Conservation (phyloP, 768 basidiomycete species). For the Pulveroboletus frians region DNA sequence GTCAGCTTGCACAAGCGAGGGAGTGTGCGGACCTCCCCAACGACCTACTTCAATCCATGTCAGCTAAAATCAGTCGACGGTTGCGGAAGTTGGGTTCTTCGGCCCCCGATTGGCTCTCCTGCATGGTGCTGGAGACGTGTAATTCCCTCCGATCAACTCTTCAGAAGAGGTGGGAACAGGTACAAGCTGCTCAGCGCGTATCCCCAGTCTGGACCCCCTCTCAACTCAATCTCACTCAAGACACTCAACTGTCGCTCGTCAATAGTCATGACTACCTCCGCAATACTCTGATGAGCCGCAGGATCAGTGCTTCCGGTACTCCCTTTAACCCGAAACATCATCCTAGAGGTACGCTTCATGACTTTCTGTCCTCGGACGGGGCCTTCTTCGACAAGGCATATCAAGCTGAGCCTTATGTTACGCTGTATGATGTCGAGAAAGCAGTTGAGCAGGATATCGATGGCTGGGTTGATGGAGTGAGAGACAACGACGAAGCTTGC, state of each 20-base stretch:
- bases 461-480: constrained; percentile 29
- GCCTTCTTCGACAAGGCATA: constrained; percentile 10
- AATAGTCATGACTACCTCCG: constrained; percentile 6
- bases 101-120: constrained; percentile 14
- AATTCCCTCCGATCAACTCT: constrained; percentile 18
- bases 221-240: constrained; percentile 24
- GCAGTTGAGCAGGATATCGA: constrained; percentile 30
- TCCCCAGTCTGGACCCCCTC: constrained; percentile 11
- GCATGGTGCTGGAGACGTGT: constrained; percentile 3
- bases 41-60: no score
- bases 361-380: constrained; percentile 13
- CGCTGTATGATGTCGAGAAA: constrained; percentile 36
- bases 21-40: no score
- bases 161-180: constrained; percentile 32
- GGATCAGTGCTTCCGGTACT: no score
- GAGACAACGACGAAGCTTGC: constrained; percentile 10
- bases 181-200: constrained; percentile 25
- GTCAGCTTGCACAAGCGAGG: no score
- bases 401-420: constrained; percentile 9
- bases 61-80: no score
- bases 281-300: no score
- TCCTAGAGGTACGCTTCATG: neutral
- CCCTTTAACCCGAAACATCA: no score
- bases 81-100: no score
- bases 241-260: constrained; percentile 32